phyloP scores from a whole-genome alignment of 768 basidiomycete species.

The Phlebiopsis flavidoalba region DNA sequence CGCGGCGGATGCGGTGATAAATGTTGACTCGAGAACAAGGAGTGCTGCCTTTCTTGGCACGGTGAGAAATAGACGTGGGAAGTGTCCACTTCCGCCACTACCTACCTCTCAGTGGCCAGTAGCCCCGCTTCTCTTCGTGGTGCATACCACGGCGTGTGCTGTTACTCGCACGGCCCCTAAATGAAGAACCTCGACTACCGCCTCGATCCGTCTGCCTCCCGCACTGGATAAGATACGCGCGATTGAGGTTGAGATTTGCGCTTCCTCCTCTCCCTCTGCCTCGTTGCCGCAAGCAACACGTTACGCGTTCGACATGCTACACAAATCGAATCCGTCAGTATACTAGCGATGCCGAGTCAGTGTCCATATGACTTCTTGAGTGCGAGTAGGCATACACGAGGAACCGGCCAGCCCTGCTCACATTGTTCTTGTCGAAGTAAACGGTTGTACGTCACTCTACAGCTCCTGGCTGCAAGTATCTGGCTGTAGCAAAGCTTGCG shows the following conservation, averaged over 20 bases:
- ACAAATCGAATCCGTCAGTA: too few species aligned
- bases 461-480: too few species aligned
- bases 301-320: neutral
- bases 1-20: neutral
- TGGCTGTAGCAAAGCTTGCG: too few species aligned
- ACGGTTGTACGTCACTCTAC: too few species aligned
- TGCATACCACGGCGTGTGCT: constrained; percentile 2
- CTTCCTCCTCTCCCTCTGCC: neutral
- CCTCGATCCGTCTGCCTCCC: neutral
- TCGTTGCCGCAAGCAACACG: neutral
- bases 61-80: neutral
- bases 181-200: neutral
- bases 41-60: neutral
- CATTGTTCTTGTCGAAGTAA: too few species aligned
- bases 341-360: too few species aligned
- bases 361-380: too few species aligned
- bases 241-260: neutral
- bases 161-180: neutral
- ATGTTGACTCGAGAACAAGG: neutral
- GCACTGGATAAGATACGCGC: neutral
- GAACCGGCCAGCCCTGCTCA: too few species aligned
- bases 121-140: neutral
- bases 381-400: too few species aligned
- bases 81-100: neutral
- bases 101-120: neutral